These are phyloP conservation scores for Kazachstania sp. DNA, from an alignment of 1,139 yeast genomes.

Conservation along the genomic window DNA sequence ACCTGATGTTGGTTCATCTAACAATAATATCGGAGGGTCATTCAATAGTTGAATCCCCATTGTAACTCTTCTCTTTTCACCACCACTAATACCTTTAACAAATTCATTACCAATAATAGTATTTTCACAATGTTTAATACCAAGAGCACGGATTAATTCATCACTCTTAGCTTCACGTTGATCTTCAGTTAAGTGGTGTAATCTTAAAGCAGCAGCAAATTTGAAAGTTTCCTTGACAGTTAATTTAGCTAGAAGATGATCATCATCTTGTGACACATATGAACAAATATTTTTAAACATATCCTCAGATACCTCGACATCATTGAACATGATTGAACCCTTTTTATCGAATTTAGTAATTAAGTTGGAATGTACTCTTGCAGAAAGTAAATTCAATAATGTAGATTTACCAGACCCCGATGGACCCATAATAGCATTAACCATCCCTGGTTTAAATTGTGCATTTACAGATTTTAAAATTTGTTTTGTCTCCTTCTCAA, in stretches of 20 bases:
- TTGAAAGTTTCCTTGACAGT: constrained; percentile 71
- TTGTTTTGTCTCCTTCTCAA: constrained; percentile 20
- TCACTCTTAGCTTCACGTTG: constrained; percentile 39
- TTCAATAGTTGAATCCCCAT: constrained; percentile 71
- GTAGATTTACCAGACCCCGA: constrained; percentile 85
- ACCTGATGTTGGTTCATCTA: constrained; percentile 90
- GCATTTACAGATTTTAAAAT: constrained; percentile 50
- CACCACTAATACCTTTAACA: constrained; percentile 76
- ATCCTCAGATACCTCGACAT: constrained; percentile 35
- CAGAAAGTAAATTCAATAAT: constrained; percentile 55
- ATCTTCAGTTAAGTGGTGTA: constrained; percentile 32
- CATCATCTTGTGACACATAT: constrained; percentile 76
- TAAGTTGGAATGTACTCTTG: constrained; percentile 46
- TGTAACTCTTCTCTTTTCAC: constrained; percentile 75
- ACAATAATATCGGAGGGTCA: constrained; percentile 58
- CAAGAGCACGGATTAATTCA: constrained; percentile 54
- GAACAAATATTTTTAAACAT: constrained; percentile 49
- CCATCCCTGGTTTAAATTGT: constrained; percentile 48
- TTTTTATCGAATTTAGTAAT: constrained; percentile 31
- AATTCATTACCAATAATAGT: constrained; percentile 65
- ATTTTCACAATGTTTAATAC: constrained; percentile 70
- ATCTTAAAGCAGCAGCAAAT: constrained; percentile 62
- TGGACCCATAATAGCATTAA: constrained; percentile 87
- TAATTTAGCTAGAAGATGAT: constrained; percentile 55
- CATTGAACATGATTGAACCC: constrained; percentile 41